phyloP scores from a whole-genome alignment of 192 early-diverging fungal species.

The Linnemannia elongata region DNA sequence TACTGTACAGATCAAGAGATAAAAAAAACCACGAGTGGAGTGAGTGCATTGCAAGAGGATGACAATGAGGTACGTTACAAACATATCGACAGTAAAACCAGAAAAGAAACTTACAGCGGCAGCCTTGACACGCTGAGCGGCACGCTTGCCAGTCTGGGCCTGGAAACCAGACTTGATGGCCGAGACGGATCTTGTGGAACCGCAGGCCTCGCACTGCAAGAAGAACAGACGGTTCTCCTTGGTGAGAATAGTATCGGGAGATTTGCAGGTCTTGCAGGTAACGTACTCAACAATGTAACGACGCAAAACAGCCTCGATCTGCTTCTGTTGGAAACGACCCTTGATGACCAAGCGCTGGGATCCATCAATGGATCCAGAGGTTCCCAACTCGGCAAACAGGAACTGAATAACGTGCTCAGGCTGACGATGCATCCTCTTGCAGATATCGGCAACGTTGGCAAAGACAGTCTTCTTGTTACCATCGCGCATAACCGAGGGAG shows the following conservation, averaged over 20 bases:
- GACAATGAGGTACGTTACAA: background rate
- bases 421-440: slow-evolving; percentile 92
- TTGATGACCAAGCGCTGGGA: slow-evolving; percentile 93
- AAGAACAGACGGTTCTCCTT: slow-evolving; percentile 98
- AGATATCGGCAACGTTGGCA: slow-evolving; percentile 96
- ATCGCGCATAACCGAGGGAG: slow-evolving; percentile 91
- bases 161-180: slow-evolving; percentile 98
- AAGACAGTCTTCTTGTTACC: slow-evolving; percentile 97
- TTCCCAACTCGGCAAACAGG: slow-evolving; percentile 98
- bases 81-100: background rate
- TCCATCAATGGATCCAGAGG: slow-evolving; percentile 95
- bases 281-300: slow-evolving; percentile 99
- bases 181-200: slow-evolving; percentile 93
- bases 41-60: background rate
- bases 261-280: slow-evolving; percentile 99
- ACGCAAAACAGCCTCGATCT: slow-evolving; percentile 98
- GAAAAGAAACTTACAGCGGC: slow-evolving; percentile 33
- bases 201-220: slow-evolving; percentile 97
- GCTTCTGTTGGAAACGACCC: slow-evolving; percentile 98
- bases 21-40: background rate
- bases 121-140: slow-evolving; percentile 60
- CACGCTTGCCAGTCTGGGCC: slow-evolving; percentile 80
- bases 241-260: slow-evolving; percentile 90
- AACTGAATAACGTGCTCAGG: slow-evolving; percentile 98
- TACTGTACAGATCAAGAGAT: slow-evolving; percentile 2